phyloP scores from a whole-genome alignment of 73 alveolate genomes.

The Paramecium octaurelia region DNA sequence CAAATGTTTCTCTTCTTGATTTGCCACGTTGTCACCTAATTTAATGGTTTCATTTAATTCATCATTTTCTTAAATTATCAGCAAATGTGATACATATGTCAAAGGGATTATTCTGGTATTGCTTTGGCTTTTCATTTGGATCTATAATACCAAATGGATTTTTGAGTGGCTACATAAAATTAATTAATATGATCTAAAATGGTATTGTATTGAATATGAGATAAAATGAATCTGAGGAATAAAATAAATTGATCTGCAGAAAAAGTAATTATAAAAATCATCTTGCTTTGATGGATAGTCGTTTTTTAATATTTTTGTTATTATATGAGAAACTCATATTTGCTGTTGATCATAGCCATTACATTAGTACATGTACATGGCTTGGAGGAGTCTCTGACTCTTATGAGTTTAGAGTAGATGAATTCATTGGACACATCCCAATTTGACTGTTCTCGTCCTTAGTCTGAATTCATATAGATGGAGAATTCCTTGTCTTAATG shows the following conservation, averaged over 20 bases:
- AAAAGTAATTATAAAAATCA: neutral
- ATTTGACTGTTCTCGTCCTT: neutral
- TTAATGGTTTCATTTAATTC: neutral
- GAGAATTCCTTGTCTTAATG: constrained; percentile 21
- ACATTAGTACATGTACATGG: neutral
- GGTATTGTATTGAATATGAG: neutral
- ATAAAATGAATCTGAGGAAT: neutral
- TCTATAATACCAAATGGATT: constrained; percentile 48
- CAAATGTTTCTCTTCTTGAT: neutral
- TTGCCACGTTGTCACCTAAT: neutral
- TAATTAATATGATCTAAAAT: neutral
- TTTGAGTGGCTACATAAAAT: constrained; percentile 39
- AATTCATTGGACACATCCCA: neutral
- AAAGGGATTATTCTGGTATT: neutral
- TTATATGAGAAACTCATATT: neutral
- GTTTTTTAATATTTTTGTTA: neutral
- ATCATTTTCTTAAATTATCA: neutral
- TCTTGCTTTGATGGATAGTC: neutral
- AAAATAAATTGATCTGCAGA: neutral
- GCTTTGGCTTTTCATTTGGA: neutral
- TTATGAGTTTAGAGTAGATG: constrained; percentile 1
- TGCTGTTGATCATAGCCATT: neutral
- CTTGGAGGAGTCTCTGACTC: neutral
- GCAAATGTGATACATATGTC: neutral
- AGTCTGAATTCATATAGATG: neutral